phyloP scores from a whole-genome alignment of 2,329 filamentous ascomycete genomes.

The Sporothrix sp. region DNA sequence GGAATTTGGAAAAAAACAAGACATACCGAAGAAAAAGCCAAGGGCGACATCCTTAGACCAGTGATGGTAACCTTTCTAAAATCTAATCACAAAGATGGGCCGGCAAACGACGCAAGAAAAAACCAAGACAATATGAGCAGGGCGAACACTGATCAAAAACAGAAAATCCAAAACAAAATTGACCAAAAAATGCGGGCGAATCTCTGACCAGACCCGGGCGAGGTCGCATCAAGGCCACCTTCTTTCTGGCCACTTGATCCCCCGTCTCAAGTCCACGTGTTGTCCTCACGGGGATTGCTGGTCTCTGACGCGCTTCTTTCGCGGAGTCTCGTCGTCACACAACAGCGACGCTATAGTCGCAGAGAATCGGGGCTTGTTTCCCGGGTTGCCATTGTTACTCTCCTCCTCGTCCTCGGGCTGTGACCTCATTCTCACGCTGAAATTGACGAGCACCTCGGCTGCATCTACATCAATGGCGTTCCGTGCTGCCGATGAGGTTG shows the following conservation, averaged over 20 bases:
- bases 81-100: no score
- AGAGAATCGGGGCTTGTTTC: neutral
- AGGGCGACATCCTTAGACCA: neutral
- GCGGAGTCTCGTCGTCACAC: conserved; percentile 2
- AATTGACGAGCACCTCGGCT: conserved; percentile 12
- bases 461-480: conserved; percentile 7
- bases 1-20: neutral
- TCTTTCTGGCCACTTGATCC: neutral
- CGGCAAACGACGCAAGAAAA: no score
- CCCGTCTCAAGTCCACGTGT: no score
- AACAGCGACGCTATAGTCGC: conserved; percentile 7
- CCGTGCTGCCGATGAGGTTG: neutral
- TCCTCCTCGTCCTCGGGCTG: neutral
- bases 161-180: no score
- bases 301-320: conserved; percentile 3
- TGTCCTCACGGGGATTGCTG: no score
- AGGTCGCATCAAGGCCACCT: no score
- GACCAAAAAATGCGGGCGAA: no score
- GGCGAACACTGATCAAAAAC: no score
- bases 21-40: conserved; percentile 3
- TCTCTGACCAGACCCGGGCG: no score
- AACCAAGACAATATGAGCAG: no score
- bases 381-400: neutral
- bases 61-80: no score
- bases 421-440: neutral